A percentile compares a stretch with the other conserved stretches of the same genome.
These are phyloP conservation scores for Dissophora globulifera DNA, from an alignment of 192 early-diverging fungal species.

Conservation along the genomic window DNA sequence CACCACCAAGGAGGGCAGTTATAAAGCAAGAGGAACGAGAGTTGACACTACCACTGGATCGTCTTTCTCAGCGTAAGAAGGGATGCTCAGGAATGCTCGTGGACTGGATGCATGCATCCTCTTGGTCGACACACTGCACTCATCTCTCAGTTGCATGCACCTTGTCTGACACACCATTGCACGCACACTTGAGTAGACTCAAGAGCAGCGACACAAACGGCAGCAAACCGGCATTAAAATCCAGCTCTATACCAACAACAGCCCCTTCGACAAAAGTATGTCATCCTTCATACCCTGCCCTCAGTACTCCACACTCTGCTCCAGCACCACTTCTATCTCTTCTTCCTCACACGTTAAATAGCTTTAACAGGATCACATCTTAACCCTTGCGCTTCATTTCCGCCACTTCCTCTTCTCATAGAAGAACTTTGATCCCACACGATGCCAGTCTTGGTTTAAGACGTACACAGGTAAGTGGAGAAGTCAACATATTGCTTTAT, in stretches of 20 bases:
- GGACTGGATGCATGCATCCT: neutral
- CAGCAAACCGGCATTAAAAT: constrained; percentile 10
- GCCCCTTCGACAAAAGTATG: constrained; percentile 24
- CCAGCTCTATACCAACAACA: constrained; percentile 6
- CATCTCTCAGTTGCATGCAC: neutral
- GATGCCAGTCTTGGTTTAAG: constrained; percentile 39
- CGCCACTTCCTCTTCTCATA: neutral
- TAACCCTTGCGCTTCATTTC: constrained; percentile 2
- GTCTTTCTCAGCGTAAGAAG: constrained; percentile 33
- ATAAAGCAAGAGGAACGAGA: constrained; percentile 44
- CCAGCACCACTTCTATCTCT: neutral
- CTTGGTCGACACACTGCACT: neutral
- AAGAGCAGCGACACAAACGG: constrained; percentile 8
- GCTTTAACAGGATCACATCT: neutral
- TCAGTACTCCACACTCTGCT: neutral
- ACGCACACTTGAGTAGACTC: constrained; percentile 15
- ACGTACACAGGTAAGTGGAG: constrained; percentile 40
- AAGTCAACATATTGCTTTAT: too few species aligned
- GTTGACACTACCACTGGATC: constrained; percentile 28
- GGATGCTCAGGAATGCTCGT: neutral
- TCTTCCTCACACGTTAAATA: too few species aligned
- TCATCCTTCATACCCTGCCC: neutral
- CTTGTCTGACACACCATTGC: constrained; percentile 14
- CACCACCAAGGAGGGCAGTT: constrained; percentile 6
- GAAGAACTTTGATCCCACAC: constrained; percentile 23